phyloP scores from a whole-genome alignment of 1,139 yeast genomes.

The Suhomyces coccinellae region DNA sequence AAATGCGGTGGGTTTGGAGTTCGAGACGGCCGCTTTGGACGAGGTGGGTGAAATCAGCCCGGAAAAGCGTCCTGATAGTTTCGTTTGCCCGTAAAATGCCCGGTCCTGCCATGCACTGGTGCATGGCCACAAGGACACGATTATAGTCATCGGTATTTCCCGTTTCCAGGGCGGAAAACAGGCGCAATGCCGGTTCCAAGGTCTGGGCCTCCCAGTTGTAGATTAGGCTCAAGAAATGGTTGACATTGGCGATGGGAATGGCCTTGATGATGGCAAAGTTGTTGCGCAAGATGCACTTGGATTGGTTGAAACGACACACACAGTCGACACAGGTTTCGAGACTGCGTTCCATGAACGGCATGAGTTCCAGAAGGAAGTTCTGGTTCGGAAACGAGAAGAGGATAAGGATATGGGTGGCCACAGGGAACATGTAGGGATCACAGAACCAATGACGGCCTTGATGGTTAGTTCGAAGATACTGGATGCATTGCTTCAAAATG shows the following conservation, averaged over 20 bases:
- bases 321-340: conserved; percentile 54
- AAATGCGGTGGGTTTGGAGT: not conserved
- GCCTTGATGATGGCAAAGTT: conserved; percentile 53
- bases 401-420: conserved; percentile 55
- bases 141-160: not conserved
- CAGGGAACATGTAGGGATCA: conserved; percentile 46
- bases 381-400: conserved; percentile 59
- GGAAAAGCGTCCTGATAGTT: conserved; percentile 19
- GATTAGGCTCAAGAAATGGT: conserved; percentile 51
- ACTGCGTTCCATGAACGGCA: conserved; percentile 37
- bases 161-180: not conserved
- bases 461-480: conserved; percentile 24
- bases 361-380: conserved; percentile 43
- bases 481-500: conserved; percentile 28
- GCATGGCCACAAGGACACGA: conserved; percentile 25
- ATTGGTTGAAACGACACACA: conserved; percentile 49
- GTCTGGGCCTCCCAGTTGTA: conserved; percentile 50
- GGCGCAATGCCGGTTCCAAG: not conserved
- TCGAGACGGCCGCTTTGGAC: no score
- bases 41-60: not conserved
- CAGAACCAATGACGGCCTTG: conserved; percentile 54
- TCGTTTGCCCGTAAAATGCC: conserved; percentile 40
- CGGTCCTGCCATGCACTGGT: conserved; percentile 55
- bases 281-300: conserved; percentile 51
- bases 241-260: conserved; percentile 49